Evolutionary conservation across 495 filamentous ascomycete genomes (phyloP), one percentile per base, ranked within the genome.

Genomic region (Penicillium turbatum): DNA sequence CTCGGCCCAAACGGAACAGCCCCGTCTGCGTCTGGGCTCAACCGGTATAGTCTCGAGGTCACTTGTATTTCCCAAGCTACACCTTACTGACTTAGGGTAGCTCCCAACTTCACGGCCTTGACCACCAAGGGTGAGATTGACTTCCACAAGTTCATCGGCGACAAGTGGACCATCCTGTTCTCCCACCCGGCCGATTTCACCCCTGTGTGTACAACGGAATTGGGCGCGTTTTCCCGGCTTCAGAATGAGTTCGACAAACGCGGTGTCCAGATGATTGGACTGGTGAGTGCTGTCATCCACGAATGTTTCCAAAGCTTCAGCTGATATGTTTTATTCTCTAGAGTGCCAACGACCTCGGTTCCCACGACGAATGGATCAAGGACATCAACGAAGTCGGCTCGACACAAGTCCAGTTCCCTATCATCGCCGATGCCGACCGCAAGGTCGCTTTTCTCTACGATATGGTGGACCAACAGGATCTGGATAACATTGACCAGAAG

Each of bases 401-500:
- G 63, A 86, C 82, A 70, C 82, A 85, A 51, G 81, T 97, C 68
- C 77, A 70, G 30, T 98, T 97, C 82, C 93, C 95, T 67, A 97
- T 98, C 75, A 93, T 98, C 66, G 91, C 89, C 63, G 95, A 97
- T 78, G 95, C 96, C 78, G 82, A 93, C 69, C 82, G 95, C 62
- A 88, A 96, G 79, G 82, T 98, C 40, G 90, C 93, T 61, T 89
- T 85, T 69, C 72, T 82, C 54, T 98, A 96, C 70, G 93, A 98
- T 79, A 98, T 97, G 93, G 79, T 98, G 59, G 93, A 98, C 64
- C 78, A 88, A 70, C 84, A 89, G 61, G 85, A 90, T 63, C 77
- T 79, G 53, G 87, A 85, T 64, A 97, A 97, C 78, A 92, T 96
- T 48, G 90, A 95, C 71, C 76, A 83, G 65, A 97, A 97, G 85